These are phyloP conservation scores for Kodamaea ohmeri DNA, from an alignment of 1,139 yeast species.

Conservation along the genomic window DNA sequence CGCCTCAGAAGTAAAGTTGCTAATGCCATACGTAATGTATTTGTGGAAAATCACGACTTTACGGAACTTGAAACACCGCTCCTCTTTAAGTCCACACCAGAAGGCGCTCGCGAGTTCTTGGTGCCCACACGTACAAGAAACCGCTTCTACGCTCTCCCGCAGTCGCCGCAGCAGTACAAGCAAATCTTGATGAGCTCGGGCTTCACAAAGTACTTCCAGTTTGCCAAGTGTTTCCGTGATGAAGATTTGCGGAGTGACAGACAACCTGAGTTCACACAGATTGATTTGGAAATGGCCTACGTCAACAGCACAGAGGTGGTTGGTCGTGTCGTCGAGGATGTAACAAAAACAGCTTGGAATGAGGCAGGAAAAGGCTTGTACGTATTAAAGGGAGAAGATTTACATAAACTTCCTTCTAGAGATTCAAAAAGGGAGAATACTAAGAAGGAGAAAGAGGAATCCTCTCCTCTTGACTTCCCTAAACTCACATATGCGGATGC, in stretches of 20 bases:
- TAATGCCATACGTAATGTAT: slow-evolving; percentile 47
- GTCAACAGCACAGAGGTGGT: slow-evolving; percentile 66
- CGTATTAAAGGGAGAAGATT: slow-evolving; percentile 23
- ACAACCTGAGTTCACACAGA: slow-evolving; percentile 96
- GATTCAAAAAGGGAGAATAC: slow-evolving; percentile 12
- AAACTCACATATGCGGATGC: slow-evolving; percentile 67
- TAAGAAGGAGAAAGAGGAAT: not conserved
- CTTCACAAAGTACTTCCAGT: slow-evolving; percentile 76
- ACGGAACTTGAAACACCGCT: slow-evolving; percentile 91
- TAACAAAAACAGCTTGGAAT: slow-evolving; percentile 58
- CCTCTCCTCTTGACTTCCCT: slow-evolving; percentile 25
- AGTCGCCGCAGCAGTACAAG: slow-evolving; percentile 96
- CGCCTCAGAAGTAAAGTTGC: slow-evolving; percentile 63
- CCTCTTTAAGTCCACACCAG: slow-evolving; percentile 92
- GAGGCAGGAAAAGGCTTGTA: slow-evolving; percentile 42
- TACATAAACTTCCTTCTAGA: too few relatives aligned
- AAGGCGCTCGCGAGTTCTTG: slow-evolving; percentile 93
- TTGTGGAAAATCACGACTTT: slow-evolving; percentile 50
- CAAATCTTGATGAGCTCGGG: slow-evolving; percentile 95
- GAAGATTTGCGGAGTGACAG: slow-evolving; percentile 93
- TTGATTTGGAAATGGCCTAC: slow-evolving; percentile 92
- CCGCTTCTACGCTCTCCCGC: slow-evolving; percentile 86
- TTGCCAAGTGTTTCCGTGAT: slow-evolving; percentile 93
- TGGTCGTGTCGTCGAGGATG: slow-evolving; percentile 56
- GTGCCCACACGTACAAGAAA: slow-evolving; percentile 77